phyloP scores from a whole-genome alignment of 306 rosid species.

The Echinosophora koreensis region DNA sequence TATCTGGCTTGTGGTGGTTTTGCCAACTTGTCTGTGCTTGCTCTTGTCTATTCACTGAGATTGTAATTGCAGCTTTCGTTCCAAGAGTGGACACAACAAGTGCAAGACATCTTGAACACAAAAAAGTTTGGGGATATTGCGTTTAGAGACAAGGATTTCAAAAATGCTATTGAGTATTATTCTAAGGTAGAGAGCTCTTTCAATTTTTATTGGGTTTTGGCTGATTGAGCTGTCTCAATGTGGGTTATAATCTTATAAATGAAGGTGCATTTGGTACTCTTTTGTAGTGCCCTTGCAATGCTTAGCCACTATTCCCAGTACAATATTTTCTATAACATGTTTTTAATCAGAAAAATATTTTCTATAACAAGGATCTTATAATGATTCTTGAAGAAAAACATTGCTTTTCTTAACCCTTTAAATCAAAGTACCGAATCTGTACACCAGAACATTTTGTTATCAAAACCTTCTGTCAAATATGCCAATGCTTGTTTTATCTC shows the following conservation, averaged over 20 bases:
- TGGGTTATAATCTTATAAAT: background rate
- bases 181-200: slow-evolving; percentile 70
- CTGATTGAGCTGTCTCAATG: slow-evolving; percentile 4
- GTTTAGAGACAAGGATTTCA: slow-evolving; percentile 94
- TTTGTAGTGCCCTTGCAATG: background rate
- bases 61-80: slow-evolving; percentile 80
- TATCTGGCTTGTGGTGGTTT: slow-evolving; percentile 14
- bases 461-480: slow-evolving; percentile 16
- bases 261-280: background rate
- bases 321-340: background rate
- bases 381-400: slow-evolving; percentile 18
- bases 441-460: background rate
- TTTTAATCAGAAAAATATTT: background rate
- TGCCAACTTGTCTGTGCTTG: slow-evolving; percentile 7
- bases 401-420: background rate
- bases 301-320: background rate
- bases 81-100: slow-evolving; percentile 99
- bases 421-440: no score
- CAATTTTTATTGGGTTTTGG: slow-evolving; percentile 7
- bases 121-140: slow-evolving; percentile 95
- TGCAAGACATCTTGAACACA: slow-evolving; percentile 93
- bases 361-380: background rate
- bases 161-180: slow-evolving; percentile 90
- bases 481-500: background rate
- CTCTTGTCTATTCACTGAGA: slow-evolving; percentile 16